These are phyloP conservation scores for Cyclospora cayetanensis DNA, from an alignment of 169 alveolate genomes.

Conservation along the genomic window DNA sequence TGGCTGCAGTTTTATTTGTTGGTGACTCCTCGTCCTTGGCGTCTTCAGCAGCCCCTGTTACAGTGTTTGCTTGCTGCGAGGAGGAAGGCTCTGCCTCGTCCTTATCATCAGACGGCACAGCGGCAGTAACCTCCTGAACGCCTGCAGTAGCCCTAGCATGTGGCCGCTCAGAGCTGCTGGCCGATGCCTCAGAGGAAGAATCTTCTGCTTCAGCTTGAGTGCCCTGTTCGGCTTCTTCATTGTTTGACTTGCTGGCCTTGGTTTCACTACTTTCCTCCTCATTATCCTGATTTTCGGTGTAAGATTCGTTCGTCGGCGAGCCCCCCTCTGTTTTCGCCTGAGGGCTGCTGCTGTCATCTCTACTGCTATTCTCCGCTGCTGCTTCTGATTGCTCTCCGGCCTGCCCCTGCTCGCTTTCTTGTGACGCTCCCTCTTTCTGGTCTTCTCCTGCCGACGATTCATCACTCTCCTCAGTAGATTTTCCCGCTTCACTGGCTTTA, in stretches of 20 bases:
- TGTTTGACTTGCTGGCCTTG: background rate
- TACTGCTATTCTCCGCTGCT: background rate
- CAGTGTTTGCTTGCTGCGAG: background rate
- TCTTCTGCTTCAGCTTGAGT: background rate
- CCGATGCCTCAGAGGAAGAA: background rate
- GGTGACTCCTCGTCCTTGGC: background rate
- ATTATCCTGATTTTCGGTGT: background rate
- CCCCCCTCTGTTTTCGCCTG: background rate
- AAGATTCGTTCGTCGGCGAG: background rate
- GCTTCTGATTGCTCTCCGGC: conserved; percentile 3
- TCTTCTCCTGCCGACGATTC: background rate
- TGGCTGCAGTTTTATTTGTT: background rate
- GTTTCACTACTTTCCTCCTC: background rate
- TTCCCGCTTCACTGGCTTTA: background rate
- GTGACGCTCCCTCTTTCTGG: background rate
- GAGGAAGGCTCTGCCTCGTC: background rate
- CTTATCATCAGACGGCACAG: background rate
- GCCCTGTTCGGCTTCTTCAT: background rate
- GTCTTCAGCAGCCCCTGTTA: background rate
- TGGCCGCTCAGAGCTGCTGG: background rate
- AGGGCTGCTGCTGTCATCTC: background rate
- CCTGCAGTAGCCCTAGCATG: too few relatives aligned
- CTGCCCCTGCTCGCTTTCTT: conserved; percentile 16
- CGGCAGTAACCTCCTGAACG: too few relatives aligned
- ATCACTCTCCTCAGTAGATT: background rate